These are phyloP conservation scores for Pseudogymnoascus verrucosus DNA, from an alignment of 2,329 filamentous ascomycete genomes.

Conservation along the genomic window DNA sequence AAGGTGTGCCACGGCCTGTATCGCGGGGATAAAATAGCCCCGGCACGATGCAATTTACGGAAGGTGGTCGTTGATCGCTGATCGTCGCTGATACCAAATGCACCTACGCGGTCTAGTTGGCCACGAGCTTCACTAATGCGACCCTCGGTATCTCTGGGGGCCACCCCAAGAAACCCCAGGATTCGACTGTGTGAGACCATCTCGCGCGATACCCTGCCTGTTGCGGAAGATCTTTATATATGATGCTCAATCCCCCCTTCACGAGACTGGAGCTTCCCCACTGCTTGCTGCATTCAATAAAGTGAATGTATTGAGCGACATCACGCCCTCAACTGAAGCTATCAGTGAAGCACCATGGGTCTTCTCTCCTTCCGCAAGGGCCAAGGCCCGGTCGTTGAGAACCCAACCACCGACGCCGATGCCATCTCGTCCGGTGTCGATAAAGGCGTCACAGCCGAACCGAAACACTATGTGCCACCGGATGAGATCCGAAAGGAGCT, in stretches of 20 bases:
- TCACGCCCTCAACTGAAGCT: background rate
- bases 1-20: background rate
- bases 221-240: background rate
- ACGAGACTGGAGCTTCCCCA: background rate
- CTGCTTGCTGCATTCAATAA: background rate
- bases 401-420: background rate
- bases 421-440: background rate
- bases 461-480: background rate
- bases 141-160: background rate
- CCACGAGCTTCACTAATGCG: background rate
- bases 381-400: background rate
- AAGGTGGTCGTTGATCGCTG: constrained; percentile 3
- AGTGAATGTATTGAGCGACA: background rate
- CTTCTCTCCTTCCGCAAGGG: background rate
- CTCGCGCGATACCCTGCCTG: background rate
- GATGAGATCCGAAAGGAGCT: background rate
- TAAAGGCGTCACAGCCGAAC: background rate
- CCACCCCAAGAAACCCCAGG: background rate
- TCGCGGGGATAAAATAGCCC: background rate
- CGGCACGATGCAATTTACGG: background rate
- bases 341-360: background rate
- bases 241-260: background rate
- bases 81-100: background rate
- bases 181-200: background rate
- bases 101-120: background rate